phyloP scores from a whole-genome alignment of 2,329 filamentous ascomycete genomes.

The Ceratocystis cacaofunesta region DNA sequence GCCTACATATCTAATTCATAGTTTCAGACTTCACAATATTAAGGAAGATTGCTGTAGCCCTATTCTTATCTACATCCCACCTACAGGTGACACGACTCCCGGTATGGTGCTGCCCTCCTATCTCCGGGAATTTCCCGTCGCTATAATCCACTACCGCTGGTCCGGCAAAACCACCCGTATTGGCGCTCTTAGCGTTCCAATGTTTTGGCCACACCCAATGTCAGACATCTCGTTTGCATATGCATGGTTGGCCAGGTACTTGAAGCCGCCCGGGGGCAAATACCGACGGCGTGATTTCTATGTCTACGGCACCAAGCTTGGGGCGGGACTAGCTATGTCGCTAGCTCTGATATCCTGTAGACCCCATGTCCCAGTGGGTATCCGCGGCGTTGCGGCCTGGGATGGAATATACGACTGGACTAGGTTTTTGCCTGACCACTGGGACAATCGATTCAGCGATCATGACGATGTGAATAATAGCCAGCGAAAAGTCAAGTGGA shows the following conservation, averaged over 20 bases:
- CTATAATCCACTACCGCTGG: constrained; percentile 48
- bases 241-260: constrained; percentile 34
- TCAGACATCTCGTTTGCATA: constrained; percentile 43
- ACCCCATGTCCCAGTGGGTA: constrained; percentile 28
- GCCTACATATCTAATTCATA: neutral
- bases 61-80: constrained; percentile 41
- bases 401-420: constrained; percentile 54
- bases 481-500: neutral
- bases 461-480: neutral
- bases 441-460: constrained; percentile 24
- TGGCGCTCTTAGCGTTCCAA: constrained; percentile 11
- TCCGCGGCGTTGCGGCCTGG: constrained; percentile 40
- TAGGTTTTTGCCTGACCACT: constrained; percentile 40
- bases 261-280: constrained; percentile 26
- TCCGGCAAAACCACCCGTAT: constrained; percentile 19
- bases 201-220: constrained; percentile 40
- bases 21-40: constrained; percentile 35
- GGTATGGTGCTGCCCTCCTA: constrained; percentile 27
- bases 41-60: constrained; percentile 28
- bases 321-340: constrained; percentile 41
- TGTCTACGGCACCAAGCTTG: constrained; percentile 29
- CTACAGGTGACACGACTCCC: constrained; percentile 26
- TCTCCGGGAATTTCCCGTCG: constrained; percentile 31
- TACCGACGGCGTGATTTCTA: constrained; percentile 27
- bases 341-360: constrained; percentile 43